Evolutionary conservation across 805 yeast genomes (phyloP).

Genomic region (Candida pseudofarinosa): DNA sequence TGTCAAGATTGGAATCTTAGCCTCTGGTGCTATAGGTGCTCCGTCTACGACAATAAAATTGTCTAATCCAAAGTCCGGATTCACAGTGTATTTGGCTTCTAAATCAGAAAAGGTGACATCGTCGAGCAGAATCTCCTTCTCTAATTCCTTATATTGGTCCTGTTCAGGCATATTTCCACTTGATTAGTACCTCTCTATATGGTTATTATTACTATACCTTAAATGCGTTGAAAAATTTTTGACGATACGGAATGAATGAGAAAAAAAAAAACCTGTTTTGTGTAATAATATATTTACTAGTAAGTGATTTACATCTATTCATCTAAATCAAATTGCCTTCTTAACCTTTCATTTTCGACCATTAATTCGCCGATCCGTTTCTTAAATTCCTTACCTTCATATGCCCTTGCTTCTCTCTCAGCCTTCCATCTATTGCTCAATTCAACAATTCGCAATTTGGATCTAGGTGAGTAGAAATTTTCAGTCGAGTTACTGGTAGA

Average conservation of each 20-base stretch:
- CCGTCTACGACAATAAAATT: constrained; percentile 87
- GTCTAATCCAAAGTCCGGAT: constrained; percentile 59
- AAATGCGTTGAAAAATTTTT: constrained; percentile 15
- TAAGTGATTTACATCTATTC: neutral
- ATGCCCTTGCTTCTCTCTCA: constrained; percentile 64
- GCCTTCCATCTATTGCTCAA: constrained; percentile 62
- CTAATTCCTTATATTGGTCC: constrained; percentile 29
- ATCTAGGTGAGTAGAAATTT: neutral
- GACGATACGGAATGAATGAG: constrained; percentile 3
- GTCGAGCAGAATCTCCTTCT: constrained; percentile 35
- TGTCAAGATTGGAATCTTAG: constrained; percentile 76
- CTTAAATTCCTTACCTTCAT: constrained; percentile 56
- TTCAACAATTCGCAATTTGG: constrained; percentile 53
- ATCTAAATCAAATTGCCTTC: constrained; percentile 4
- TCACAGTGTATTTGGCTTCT: constrained; percentile 66
- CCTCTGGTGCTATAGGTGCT: constrained; percentile 90
- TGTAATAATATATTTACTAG: constrained; percentile 2
- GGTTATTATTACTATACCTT: neutral
- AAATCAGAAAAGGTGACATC: constrained; percentile 80
- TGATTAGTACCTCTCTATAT: constrained; percentile 8
- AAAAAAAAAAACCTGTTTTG: constrained; percentile 2
- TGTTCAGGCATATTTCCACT: constrained; percentile 16
- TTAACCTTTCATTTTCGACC: constrained; percentile 44
- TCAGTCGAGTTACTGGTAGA: constrained; percentile 1
- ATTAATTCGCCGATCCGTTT: constrained; percentile 51